Conservation (phyloP, 164 flowering plant species). For the Tetrastigma voinierianum region DNA sequence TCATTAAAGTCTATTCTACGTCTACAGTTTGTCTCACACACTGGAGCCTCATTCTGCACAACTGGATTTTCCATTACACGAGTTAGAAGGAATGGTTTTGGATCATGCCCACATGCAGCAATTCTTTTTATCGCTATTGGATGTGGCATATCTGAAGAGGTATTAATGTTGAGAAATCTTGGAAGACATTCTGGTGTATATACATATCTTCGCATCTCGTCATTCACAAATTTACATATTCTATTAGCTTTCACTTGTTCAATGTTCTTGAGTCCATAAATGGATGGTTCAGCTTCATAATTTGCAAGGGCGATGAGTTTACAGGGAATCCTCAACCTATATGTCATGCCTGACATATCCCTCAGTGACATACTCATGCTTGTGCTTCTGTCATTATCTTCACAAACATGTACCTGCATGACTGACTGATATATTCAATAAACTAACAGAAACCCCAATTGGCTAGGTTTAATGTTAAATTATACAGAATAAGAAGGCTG, state of each 20-base stretch:
- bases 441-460: background rate
- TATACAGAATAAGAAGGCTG: background rate
- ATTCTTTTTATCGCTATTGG: background rate
- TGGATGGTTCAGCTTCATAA: background rate
- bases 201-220: slow-evolving; percentile 1
- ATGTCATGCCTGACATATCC: background rate
- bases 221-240: background rate
- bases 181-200: background rate
- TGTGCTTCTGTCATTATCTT: slow-evolving; percentile 5
- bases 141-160: background rate
- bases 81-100: background rate
- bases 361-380: background rate
- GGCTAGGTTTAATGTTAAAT: background rate
- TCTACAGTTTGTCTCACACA: background rate
- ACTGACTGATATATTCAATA: background rate
- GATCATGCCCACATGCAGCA: slow-evolving; percentile 3
- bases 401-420: slow-evolving; percentile 11
- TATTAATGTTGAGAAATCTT: slow-evolving; percentile 1
- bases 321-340: background rate
- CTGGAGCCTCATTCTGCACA: slow-evolving; percentile 1
- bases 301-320: background rate
- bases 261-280: background rate
- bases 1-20: background rate
- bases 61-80: background rate
- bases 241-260: slow-evolving; percentile 2